Evolutionary conservation across 805 yeast genomes (phyloP), one percentile per base, ranked within the genome.

Genomic region (Huiozyma naganishii): DNA sequence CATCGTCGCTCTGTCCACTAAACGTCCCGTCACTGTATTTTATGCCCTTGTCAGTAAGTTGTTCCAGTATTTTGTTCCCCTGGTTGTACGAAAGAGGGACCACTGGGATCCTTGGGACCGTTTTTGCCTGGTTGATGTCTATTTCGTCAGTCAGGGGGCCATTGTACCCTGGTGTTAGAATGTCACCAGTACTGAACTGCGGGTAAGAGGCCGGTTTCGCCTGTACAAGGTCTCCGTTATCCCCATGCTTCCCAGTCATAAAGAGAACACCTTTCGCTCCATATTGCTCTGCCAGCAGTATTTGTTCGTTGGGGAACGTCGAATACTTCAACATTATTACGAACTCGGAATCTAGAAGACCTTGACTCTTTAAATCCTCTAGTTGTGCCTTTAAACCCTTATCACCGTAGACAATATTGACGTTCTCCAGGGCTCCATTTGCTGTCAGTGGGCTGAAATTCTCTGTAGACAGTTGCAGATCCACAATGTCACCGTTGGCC

Each of bases 61-160:
- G 43, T 1, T 48, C 32, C 28, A 61, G 68, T 27, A 76, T 67
- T 34, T 51, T 65, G 27, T 55, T 57, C 4, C 80, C 88, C 54
- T 86, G 95, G 36, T 70, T 69, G 77, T 82, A 79, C 0, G 95
- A 80, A 7, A 88, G 65, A 0, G 96, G 89, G 0, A 85, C 67
- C 6, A 83, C 71, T 1, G 95, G 95, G 5, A 90, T 76, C 12
- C 77, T 71, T 1, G 95, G 83, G 2, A 84, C 68, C 35, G 75
- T 67, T 5, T 57, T 58, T 0, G 84, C 74, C 11, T 73, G 64
- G 5, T 67, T 61, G 65, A 77, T 65, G 10, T 61, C 64, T 12
- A 67, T 55, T 44, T 69, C 67, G 11, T 67, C 67, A 35, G 65
- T 65, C 23, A 74, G 65, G 0, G 80, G 69, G 5, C 58, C 58